Percentiles rank a stretch among this genome's conserved stretches.
Evolutionary conservation across 192 early-diverging fungal genomes (phyloP).

Genomic region (Umbelopsis sp.): DNA sequence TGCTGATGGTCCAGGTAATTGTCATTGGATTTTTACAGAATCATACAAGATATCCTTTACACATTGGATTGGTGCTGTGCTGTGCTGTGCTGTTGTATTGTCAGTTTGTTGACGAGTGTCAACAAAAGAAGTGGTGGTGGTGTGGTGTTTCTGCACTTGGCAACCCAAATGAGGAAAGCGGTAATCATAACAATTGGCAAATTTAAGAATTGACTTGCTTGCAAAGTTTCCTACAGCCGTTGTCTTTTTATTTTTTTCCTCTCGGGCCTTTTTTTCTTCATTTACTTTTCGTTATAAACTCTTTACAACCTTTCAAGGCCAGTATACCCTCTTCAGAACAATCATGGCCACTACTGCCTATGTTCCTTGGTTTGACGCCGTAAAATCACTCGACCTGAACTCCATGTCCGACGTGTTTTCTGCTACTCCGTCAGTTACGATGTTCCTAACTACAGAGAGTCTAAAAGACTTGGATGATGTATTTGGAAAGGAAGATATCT

Average conservation of each 20-base stretch:
- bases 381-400: not conserved
- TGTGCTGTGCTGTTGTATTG: too few species aligned
- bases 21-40: too few species aligned
- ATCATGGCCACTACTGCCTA: not conserved
- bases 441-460: constrained; percentile 4
- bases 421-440: not conserved
- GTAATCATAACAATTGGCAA: constrained; percentile 13
- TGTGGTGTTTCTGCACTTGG: too few species aligned
- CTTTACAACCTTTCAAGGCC: not conserved
- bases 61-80: too few species aligned
- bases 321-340: not conserved
- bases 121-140: too few species aligned
- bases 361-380: constrained; percentile 8
- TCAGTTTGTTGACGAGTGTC: too few species aligned
- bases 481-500: not conserved
- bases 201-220: constrained; percentile 14
- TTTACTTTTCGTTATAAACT: not conserved
- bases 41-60: too few species aligned
- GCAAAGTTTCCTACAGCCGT: not conserved
- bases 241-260: not conserved
- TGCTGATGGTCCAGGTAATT: too few species aligned
- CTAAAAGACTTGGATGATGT: not conserved
- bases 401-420: not conserved
- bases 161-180: not conserved
- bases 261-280: constrained; percentile 3